Conservation (phyloP, 345 rosid genomes). For the Salix koriyanagi region DNA sequence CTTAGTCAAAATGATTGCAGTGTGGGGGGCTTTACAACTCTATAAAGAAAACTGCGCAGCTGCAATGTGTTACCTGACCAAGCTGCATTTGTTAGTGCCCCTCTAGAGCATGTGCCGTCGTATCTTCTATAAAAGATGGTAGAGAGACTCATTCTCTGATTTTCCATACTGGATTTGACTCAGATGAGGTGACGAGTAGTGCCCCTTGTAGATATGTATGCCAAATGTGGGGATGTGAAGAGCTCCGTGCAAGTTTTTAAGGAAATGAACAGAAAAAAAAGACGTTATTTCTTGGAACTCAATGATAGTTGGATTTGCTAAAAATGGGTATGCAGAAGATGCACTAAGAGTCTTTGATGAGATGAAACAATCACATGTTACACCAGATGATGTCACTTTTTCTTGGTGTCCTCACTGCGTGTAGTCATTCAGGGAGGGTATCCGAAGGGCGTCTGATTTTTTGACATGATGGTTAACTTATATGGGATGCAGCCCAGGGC, state of each 20-base stretch:
- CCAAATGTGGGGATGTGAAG: slow-evolving; percentile 83
- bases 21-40: slow-evolving; percentile 58
- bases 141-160: slow-evolving; percentile 60
- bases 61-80: slow-evolving; percentile 66
- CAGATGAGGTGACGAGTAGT: slow-evolving; percentile 70
- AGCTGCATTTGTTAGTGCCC: slow-evolving; percentile 81
- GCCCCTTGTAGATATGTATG: slow-evolving; percentile 92
- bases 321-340: slow-evolving; percentile 84
- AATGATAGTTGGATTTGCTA: slow-evolving; percentile 84
- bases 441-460: slow-evolving; percentile 60
- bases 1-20: slow-evolving; percentile 62
- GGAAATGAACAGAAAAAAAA: slow-evolving; percentile 50
- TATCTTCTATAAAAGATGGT: slow-evolving; percentile 66
- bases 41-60: slow-evolving; percentile 63
- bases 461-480: slow-evolving; percentile 56
- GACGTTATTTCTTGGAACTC: slow-evolving; percentile 82
- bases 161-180: slow-evolving; percentile 59
- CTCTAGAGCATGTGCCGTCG: slow-evolving; percentile 69
- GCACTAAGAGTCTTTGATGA: slow-evolving; percentile 52
- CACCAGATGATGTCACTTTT: slow-evolving; percentile 85
- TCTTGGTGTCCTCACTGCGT: slow-evolving; percentile 89
- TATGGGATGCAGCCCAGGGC: slow-evolving; percentile 60
- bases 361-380: slow-evolving; percentile 55
- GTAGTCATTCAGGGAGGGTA: slow-evolving; percentile 90
- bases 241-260: slow-evolving; percentile 59